Conservation (phyloP, 1,139 yeast genomes). For the Debaryomyces robertsiae region DNA sequence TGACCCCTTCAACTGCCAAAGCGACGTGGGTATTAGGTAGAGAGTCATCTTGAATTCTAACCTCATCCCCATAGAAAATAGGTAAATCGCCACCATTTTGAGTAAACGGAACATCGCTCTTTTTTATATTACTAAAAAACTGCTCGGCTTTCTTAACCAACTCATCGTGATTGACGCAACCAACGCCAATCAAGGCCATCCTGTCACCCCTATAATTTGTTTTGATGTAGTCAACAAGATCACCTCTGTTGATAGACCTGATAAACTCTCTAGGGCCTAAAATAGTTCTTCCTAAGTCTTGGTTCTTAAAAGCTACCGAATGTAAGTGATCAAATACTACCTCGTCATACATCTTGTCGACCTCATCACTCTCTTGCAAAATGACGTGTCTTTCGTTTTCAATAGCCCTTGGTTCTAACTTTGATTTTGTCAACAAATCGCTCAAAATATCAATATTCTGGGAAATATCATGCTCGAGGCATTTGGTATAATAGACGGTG, state of each 20-base stretch:
- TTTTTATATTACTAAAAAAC: constrained; percentile 74
- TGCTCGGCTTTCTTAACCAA: constrained; percentile 75
- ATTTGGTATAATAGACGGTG: constrained; percentile 94
- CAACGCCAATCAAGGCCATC: constrained; percentile 96
- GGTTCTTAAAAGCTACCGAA: constrained; percentile 86
- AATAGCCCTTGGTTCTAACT: constrained; percentile 78
- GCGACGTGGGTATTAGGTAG: constrained; percentile 92
- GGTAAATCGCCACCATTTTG: constrained; percentile 84
- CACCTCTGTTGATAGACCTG: constrained; percentile 72
- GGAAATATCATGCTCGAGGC: constrained; percentile 78
- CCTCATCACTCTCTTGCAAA: constrained; percentile 95
- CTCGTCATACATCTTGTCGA: constrained; percentile 96
- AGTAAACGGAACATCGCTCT: constrained; percentile 63
- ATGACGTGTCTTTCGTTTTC: constrained; percentile 97
- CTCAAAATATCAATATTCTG: constrained; percentile 84
- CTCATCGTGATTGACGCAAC: constrained; percentile 86
- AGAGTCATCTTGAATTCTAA: constrained; percentile 77
- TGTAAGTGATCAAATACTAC: constrained; percentile 97
- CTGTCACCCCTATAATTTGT: constrained; percentile 94
- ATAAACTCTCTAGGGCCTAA: constrained; percentile 93
- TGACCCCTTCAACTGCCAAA: constrained; percentile 94
- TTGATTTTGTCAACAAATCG: constrained; percentile 86
- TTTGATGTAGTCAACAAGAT: constrained; percentile 75
- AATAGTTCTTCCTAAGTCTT: constrained; percentile 96
- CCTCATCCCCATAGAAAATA: constrained; percentile 81